Evolutionary conservation across 495 filamentous ascomycete genomes (phyloP), one percentile per base, ranked within the genome.

Genomic region (Annulohypoxylon maeteangense): DNA sequence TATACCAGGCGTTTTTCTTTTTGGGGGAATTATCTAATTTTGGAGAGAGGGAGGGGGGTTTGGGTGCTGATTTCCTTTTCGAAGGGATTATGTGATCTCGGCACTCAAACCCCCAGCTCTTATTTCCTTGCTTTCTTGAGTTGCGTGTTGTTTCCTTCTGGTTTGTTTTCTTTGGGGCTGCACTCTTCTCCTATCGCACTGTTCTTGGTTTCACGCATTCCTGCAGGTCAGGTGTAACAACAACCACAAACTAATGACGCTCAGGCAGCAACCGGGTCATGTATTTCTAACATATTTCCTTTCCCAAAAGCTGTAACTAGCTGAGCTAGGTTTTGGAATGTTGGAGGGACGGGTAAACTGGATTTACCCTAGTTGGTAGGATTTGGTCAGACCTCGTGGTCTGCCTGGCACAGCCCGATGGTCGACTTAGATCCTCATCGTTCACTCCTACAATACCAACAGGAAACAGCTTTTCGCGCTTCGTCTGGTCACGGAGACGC

Each of bases 1-100:
- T 65, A 73, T 73, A 73, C 70, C 65, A 73, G 70, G 70, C 65
- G 70, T 66, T 62, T 48, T 58, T 69, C 7, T 44, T 44, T 44
- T 44, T 16, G 31, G 61, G 57, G 62, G 56, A 66, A 50, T 53
- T 20, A 56, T 56, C 40, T 45, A 25, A 34, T 62, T 34, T n/a
- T 48, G 45, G 45, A 25, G 22, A 8, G 45, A 48, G 45, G 45
- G 40, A 44, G 20, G 22, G 22, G 23, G 63, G 14, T 4, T 51
- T 51, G 16, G 3, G 48, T 53, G 22, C 32, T 48, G 23, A 51
- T 72, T 65, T 62, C 56, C 62, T 58, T 57, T 57, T 55, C 48
- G 50, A 14, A 42, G 56, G 32, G 25, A 23, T 47, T 58, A 34
- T 48, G 31, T 64, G 47, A 20, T 57, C 65, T 61, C 23, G 25